Percentiles rank a stretch among this genome's conserved stretches.
Conservation (phyloP, 2,329 filamentous ascomycete species). For the Lecanosticta acicola region DNA sequence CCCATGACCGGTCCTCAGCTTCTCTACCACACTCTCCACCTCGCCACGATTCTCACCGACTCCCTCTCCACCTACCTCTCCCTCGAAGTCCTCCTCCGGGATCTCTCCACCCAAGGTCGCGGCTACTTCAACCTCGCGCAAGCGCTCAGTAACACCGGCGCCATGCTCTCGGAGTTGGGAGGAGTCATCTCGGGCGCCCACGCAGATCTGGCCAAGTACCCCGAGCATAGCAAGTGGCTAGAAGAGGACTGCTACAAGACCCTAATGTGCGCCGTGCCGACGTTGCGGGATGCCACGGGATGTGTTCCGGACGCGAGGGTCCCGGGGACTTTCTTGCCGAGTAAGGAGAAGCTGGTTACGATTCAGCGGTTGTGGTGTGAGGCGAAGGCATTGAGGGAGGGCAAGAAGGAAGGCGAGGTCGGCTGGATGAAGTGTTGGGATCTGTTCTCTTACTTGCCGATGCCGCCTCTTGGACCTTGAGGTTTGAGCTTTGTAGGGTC, state of each 20-base stretch:
- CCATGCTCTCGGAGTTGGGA: not conserved
- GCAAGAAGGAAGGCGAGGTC: not conserved
- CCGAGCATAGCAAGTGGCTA: not conserved
- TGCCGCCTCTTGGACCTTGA: not conserved
- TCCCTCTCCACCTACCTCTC: not conserved
- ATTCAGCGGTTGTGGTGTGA: not conserved
- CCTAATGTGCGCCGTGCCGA: not conserved
- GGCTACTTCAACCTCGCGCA: not conserved
- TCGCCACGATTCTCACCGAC: not conserved
- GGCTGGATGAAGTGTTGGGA: not conserved
- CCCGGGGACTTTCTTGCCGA: not conserved
- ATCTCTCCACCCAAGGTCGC: not conserved
- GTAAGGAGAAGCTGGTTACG: not conserved
- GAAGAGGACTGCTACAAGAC: not conserved
- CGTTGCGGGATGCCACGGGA: not conserved
- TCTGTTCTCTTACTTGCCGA: not conserved
- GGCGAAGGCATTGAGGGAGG: not conserved
- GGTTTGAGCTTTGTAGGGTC: too few species aligned
- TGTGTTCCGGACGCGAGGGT: not conserved
- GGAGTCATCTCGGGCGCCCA: not conserved
- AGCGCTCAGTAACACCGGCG: not conserved
- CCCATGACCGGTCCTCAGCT: constrained; percentile 3
- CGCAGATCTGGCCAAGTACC: not conserved
- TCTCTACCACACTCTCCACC: constrained; percentile 1
- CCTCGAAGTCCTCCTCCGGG: constrained; percentile 1